Conservation (phyloP, 352 stramenopile genomes). For the Phytophthora niederhauseri region DNA sequence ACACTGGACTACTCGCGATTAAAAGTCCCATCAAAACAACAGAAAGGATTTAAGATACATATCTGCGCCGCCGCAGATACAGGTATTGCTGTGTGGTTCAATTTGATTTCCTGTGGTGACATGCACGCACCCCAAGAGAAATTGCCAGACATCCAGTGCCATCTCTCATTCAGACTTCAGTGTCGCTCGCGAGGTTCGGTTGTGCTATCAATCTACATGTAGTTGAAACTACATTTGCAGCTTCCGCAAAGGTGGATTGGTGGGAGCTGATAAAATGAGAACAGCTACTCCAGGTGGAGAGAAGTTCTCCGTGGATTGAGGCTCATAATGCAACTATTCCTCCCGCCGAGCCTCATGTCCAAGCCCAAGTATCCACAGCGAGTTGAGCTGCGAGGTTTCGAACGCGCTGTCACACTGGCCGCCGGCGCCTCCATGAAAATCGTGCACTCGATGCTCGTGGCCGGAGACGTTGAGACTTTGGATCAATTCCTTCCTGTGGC, state of each 20-base stretch:
- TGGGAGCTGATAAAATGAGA: not conserved
- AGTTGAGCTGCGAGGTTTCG: constrained; percentile 39
- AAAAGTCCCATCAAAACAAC: too few relatives aligned
- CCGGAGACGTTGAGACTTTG: constrained; percentile 21
- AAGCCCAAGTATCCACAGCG: not conserved
- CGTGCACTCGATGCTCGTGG: constrained; percentile 39
- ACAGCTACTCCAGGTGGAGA: not conserved
- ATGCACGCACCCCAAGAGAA: too few relatives aligned
- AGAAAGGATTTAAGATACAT: too few relatives aligned
- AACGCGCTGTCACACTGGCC: constrained; percentile 34
- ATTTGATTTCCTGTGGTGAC: too few relatives aligned
- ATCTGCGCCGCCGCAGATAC: too few relatives aligned
- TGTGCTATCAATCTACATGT: too few relatives aligned
- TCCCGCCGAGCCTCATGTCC: not conserved
- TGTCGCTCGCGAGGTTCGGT: too few relatives aligned
- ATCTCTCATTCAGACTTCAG: too few relatives aligned
- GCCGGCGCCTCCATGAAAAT: constrained; percentile 37
- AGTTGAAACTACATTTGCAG: too few relatives aligned
- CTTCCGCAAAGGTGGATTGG: not conserved
- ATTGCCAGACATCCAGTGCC: too few relatives aligned
- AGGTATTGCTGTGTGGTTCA: too few relatives aligned
- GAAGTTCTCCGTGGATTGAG: not conserved
- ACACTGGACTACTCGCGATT: not conserved
- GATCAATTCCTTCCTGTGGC: constrained; percentile 32
- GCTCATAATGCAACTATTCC: not conserved